Evolutionary conservation across 2,329 filamentous ascomycete genomes (phyloP), one percentile per base, ranked within the genome.

Genomic region (Colletotrichum tropicicola): DNA sequence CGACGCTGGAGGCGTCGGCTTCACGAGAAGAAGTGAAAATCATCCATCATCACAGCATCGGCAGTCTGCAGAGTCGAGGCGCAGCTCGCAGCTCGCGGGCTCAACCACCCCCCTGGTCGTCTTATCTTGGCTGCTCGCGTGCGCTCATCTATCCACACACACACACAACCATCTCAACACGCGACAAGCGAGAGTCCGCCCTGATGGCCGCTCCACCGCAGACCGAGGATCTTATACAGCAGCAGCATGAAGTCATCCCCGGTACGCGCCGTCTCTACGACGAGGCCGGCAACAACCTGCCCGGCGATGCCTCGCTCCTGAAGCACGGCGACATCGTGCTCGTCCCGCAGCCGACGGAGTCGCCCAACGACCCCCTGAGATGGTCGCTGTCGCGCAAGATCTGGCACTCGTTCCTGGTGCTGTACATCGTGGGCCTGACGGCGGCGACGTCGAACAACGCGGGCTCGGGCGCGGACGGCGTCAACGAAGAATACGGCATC

Each of bases 381-480:
- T 86, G 84, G 84, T 77, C 79, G 21, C 44, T 56, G 7, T n/a
- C 51, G 28, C 62, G 83, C 68, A 84, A 84, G 70, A 77, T 79
- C 35, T 86, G 82, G 82, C 82, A 85, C 72, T 82, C 82, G 6
- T 73, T 78, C 6, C 74, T 88, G 5, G 81, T 87, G 28, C 81
- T 83, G 56, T 85, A 83, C 69, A 81, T 87, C 49, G 84, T 85
- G 3, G 85, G 80, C 1, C 70, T 88, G 52, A 87, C 85, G 1
- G 85, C 85, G 0, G 85, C 85, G 4, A 86, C 83, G 0, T 82
- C 85, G 10, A 88, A 87, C 60, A 82, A 85, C 69, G 84, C 84
- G 3, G 84, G 85, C 6, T 81, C 83, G 1, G 84, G 84, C 10
- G 77, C 82, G 17, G 79, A 82, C 61, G 82, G 82, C 17, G 81